A percentile compares a stretch with the other conserved stretches of the same genome.
Conservation (phyloP, 1,284 basidiomycete species). For the Rhodotorula mucilaginosa region DNA sequence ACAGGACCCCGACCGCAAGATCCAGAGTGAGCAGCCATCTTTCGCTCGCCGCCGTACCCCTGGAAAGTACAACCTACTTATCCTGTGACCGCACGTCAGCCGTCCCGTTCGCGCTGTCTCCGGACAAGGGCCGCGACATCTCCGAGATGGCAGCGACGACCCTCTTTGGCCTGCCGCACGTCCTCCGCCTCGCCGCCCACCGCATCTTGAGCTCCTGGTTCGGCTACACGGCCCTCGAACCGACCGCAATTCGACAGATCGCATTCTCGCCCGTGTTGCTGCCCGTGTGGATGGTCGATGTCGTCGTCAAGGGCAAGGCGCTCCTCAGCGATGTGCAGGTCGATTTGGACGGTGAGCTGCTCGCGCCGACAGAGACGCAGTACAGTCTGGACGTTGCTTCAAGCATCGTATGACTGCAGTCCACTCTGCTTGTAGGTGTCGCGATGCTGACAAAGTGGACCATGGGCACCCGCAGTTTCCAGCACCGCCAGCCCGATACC, state of each 20-base stretch:
- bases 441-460: not conserved
- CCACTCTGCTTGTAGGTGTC: no score
- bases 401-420: no score
- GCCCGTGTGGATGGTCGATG: slow-evolving; percentile 35
- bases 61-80: not conserved
- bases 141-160: slow-evolving; percentile 19
- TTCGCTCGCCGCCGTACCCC: not conserved
- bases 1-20: not conserved
- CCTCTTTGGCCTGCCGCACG: slow-evolving; percentile 17
- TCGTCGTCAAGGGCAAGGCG: slow-evolving; percentile 22
- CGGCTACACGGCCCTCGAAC: slow-evolving; percentile 6
- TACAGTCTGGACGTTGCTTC: no score
- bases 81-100: not conserved
- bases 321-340: slow-evolving; percentile 18
- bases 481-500: slow-evolving; percentile 7
- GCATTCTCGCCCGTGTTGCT: slow-evolving; percentile 25
- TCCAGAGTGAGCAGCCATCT: slow-evolving; percentile 4
- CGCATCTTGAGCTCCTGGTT: slow-evolving; percentile 18
- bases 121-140: slow-evolving; percentile 2
- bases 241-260: slow-evolving; percentile 14
- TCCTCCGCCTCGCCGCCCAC: slow-evolving; percentile 17
- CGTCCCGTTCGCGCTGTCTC: slow-evolving; percentile 23
- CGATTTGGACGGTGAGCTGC: slow-evolving; percentile 17
- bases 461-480: no score
- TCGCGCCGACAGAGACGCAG: no score